These are phyloP conservation scores for Sergeia podlipaevii DNA, from an alignment of 208 protist genomes.

Conservation along the genomic window DNA sequence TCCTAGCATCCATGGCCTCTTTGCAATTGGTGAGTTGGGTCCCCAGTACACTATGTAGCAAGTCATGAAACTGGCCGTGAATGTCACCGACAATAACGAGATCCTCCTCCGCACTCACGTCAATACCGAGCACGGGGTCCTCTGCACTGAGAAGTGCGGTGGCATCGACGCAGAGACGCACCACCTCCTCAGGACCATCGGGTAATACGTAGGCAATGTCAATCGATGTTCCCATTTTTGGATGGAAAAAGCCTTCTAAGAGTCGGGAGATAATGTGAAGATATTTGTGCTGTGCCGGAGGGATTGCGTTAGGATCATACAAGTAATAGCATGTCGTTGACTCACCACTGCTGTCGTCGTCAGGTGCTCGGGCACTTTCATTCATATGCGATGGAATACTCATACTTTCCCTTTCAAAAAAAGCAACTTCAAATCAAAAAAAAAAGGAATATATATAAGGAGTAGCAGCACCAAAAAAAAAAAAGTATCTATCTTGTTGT, in stretches of 20 bases:
- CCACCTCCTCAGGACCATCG: conserved; percentile 38
- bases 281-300: conserved; percentile 54
- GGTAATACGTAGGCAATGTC: conserved; percentile 59
- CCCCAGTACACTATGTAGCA: conserved; percentile 56
- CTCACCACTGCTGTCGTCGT: too few species aligned
- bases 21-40: conserved; percentile 38
- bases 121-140: conserved; percentile 45
- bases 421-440: neutral
- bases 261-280: conserved; percentile 59
- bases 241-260: conserved; percentile 43
- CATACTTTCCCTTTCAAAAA: neutral
- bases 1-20: neutral
- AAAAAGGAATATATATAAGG: neutral
- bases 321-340: conserved; percentile 36
- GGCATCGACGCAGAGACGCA: conserved; percentile 48
- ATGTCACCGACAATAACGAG: conserved; percentile 84
- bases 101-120: conserved; percentile 37
- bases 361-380: too few species aligned
- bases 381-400: neutral
- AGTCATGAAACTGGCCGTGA: conserved; percentile 83
- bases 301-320: conserved; percentile 40
- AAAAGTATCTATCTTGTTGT: neutral
- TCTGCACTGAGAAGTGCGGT: conserved; percentile 38
- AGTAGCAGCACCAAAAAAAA: neutral
- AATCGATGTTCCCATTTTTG: conserved; percentile 24